Evolutionary conservation across 306 rosid species (phyloP), one percentile per base, ranked within the genome.

Genomic region (Dicorynia guianensis): DNA sequence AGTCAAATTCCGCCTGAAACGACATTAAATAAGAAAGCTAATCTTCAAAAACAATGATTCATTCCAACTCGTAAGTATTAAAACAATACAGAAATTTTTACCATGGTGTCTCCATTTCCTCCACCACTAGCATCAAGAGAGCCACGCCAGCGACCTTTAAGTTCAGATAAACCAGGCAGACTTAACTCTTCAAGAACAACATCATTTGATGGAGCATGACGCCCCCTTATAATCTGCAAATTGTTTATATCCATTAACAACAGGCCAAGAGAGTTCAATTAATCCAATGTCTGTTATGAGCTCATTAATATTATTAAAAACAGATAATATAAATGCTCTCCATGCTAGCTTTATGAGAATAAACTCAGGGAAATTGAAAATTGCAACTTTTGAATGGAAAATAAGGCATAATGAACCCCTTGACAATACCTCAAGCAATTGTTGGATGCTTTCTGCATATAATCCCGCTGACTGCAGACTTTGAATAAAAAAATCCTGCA

Each of bases 111-210:
- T 69, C 93, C 98, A 80, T 92, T 90, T 83, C 98, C 97, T 54
- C 98, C 98, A 35, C 98, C 98, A 75, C 93, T 90, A 38, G 98
- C 98, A 80, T 86, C 88, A 69, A 95, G 91, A 86, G 96, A 95
- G 68, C 97, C 98, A 82, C 38, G 90, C 97, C 97, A 95, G 20
- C 77, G 80, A 71, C 98, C 97, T 87, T 81, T 87, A 71, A 91
- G 87, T 75, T 95, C 98, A 77, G 89, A 89, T 76, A 95, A 86
- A 79, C 88, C 93, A 4, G 96, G 98, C 71, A 92, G 96, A 74
- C 85, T 84, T 66, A 83, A 62, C 67, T 90, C 96, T 83, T 92
- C 97, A 64, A 87, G 89, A 76, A 83, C 78, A 67, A 76, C 86
- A 83, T 90, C 93, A 77, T 81, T 62, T 59, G 82, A 79, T 42